These are phyloP conservation scores for Sphaerostilbella broomeana DNA, from an alignment of 2,329 filamentous ascomycete species.

Conservation along the genomic window DNA sequence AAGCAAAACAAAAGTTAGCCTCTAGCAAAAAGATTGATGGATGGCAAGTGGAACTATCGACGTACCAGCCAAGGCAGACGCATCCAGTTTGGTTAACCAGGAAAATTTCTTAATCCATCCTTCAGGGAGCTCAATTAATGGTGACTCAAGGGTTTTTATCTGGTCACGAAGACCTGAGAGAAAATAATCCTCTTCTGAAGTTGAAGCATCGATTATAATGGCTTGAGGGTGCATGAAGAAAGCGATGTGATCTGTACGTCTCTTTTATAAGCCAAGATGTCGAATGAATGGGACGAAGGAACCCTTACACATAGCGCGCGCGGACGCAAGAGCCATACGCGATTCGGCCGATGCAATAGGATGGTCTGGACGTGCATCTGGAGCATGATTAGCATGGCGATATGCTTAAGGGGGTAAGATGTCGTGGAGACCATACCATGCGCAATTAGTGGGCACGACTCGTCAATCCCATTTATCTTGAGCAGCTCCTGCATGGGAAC, in stretches of 20 bases:
- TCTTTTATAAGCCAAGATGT: not conserved
- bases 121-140: conserved; percentile 69
- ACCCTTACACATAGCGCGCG: conserved; percentile 54
- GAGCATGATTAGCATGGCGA: conserved; percentile 15
- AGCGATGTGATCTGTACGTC: conserved; percentile 52
- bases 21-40: conserved; percentile 16
- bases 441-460: conserved; percentile 58
- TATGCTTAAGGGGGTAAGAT: not conserved
- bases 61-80: conserved; percentile 58
- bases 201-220: conserved; percentile 62
- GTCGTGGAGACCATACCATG: conserved; percentile 37
- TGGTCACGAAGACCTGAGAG: conserved; percentile 51
- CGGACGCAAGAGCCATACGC: conserved; percentile 59
- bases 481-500: conserved; percentile 63
- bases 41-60: not conserved
- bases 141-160: conserved; percentile 42
- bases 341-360: conserved; percentile 60
- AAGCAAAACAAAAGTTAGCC: conserved; percentile 43
- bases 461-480: conserved; percentile 71
- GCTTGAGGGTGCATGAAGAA: conserved; percentile 71
- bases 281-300: conserved; percentile 8
- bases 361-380: conserved; percentile 72
- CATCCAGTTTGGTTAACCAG: conserved; percentile 76
- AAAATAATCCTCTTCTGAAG: conserved; percentile 63
- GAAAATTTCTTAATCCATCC: conserved; percentile 55